Evolutionary conservation across 2,329 filamentous ascomycete species (phyloP), one percentile per base, ranked within the genome.

Genomic region (Colletotrichum sp.): DNA sequence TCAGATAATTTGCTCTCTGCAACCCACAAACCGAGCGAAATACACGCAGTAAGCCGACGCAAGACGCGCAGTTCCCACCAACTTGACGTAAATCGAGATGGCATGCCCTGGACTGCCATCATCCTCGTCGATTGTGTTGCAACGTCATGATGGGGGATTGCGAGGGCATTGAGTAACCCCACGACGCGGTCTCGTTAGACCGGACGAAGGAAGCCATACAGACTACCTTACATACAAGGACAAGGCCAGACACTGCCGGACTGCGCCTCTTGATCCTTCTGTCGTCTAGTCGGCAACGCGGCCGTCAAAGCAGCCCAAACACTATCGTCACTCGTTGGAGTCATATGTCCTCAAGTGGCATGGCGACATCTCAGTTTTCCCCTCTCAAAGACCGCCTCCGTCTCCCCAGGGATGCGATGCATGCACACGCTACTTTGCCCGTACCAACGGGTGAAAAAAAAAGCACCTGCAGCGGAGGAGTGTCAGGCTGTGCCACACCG

Each of bases 1-100:
- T 74, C 72, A 72, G 72, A 74, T 72, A 74, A 74, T 67, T 61
- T 51, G 34, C 57, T 63, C 66, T 63, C 16, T 55, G n/a, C n/a
- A 70, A 21, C 62, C 68, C 72, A 72, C 68, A 72, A 72, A 47
- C 57, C 62, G 61, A n/a, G 36, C 43, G 43, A 58, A 34, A 67
- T 67, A 36, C 31, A 59, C 11, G 3, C 57, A 34, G 29, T 36
- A 43, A 38, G 57, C 72, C 68, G 63, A 72, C 47, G 57, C 34
- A 67, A 62, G 72, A 74, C 72, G 63, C 43, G 61, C 15, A 43
- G 24, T 62, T 43, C 29, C 63, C 47, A 62, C 43, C 72, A 66
- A 9, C 21, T n/a, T 43, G 18, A 63, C 62, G 21, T 63, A 33
- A 29, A 58, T 38, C 24, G 18, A 36, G 57, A 74, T 27, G 43